A percentile compares a stretch with the other conserved stretches of the same genome.
Evolutionary conservation across 1,284 basidiomycete genomes (phyloP).

Genomic region (Ceratobasidium sp.): DNA sequence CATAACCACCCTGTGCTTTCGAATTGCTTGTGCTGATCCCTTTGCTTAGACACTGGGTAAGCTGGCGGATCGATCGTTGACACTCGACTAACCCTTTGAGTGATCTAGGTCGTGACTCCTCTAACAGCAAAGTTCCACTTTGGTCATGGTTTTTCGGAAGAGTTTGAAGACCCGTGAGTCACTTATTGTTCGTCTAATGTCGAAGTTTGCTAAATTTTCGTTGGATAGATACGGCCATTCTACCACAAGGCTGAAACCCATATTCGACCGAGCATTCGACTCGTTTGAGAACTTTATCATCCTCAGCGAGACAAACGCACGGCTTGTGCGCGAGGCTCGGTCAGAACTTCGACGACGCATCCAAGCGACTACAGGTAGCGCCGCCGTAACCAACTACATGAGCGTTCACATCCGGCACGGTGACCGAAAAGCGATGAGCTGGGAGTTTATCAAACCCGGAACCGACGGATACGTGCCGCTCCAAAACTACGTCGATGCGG

Average conservation of each 20-base stretch:
- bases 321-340: conserved; percentile 66
- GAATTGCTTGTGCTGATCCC: conserved; percentile 32
- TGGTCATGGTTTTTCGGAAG: conserved; percentile 66
- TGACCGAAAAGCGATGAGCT: conserved; percentile 65
- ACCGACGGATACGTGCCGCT: conserved; percentile 64
- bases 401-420: conserved; percentile 72
- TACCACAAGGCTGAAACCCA: conserved; percentile 68
- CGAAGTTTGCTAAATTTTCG: background rate
- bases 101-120: conserved; percentile 69
- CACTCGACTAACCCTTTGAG: conserved; percentile 41
- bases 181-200: conserved; percentile 1
- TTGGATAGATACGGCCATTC: conserved; percentile 62
- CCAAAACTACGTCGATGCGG: conserved; percentile 63
- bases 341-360: conserved; percentile 61
- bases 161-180: conserved; percentile 73
- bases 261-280: conserved; percentile 63
- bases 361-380: conserved; percentile 51
- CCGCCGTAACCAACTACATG: conserved; percentile 59
- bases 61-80: conserved; percentile 40
- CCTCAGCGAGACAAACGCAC: conserved; percentile 64
- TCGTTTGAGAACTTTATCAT: conserved; percentile 68
- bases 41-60: conserved; percentile 70
- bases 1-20: conserved; percentile 29
- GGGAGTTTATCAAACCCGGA: conserved; percentile 58
- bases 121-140: conserved; percentile 75